Percentiles rank a stretch among this genome's conserved stretches.
phyloP scores from a whole-genome alignment of 2,329 filamentous ascomycete species.

The Ophiobolus disseminans region DNA sequence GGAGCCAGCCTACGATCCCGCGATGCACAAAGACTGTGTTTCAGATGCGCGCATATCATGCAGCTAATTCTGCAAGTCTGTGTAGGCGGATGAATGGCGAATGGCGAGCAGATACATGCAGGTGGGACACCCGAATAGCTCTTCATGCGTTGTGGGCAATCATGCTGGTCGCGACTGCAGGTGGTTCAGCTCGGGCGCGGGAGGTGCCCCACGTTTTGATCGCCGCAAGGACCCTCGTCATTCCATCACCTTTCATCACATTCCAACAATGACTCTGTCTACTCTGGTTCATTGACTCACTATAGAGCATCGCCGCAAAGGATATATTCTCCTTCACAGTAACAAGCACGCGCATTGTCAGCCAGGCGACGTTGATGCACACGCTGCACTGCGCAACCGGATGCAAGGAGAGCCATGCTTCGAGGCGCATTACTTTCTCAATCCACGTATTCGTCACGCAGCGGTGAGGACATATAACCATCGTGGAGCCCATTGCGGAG shows the following conservation, averaged over 20 bases:
- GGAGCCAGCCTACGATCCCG: conserved; percentile 14
- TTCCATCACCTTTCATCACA: neutral
- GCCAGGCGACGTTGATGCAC: too few species aligned
- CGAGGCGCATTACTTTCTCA: neutral
- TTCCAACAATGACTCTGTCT: neutral
- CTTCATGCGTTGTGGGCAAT: conserved; percentile 11
- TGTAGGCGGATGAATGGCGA: conserved; percentile 15
- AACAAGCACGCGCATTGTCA: neutral
- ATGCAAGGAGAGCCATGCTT: neutral
- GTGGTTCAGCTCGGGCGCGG: conserved; percentile 8
- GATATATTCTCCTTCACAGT: neutral
- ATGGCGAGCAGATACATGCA: conserved; percentile 5
- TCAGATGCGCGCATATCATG: conserved; percentile 26
- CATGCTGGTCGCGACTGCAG: conserved; percentile 12
- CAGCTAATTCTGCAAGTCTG: conserved; percentile 20
- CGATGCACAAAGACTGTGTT: conserved; percentile 21
- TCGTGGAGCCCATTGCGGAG: neutral
- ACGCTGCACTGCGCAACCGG: neutral
- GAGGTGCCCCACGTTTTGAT: conserved; percentile 6
- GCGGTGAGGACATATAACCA: conserved; percentile 6
- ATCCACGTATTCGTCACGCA: neutral
- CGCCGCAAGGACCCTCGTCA: conserved; percentile 7
- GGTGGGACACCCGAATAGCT: conserved; percentile 12
- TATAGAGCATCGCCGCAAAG: too few species aligned
- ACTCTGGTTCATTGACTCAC: too few species aligned